Base-by-base conservation (phyloP, 2,329 filamentous ascomycete genomes). In the Pseudogymnoascus sp. region DNA sequence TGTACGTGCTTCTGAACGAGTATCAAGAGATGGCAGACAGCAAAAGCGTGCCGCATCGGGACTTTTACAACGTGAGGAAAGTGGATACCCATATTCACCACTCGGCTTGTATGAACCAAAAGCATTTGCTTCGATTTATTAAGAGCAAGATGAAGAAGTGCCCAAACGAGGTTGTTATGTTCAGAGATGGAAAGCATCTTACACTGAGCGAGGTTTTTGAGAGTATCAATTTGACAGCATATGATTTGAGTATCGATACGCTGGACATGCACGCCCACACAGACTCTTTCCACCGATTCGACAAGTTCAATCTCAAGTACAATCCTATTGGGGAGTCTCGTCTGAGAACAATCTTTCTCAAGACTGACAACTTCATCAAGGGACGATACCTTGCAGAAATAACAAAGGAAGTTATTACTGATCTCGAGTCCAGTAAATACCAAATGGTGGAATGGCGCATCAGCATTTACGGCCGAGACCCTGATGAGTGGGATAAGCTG, bases 141-240 rank as follows among this genome's bases (percentile, higher is more conserved):
- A 99, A 99, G 78, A 96, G 92, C 77, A 99, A 99, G 78, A 97
- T 99, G 91, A 97, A 97, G 83, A 99, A 96, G 76, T 95, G 85
- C 17, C 92, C 93, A 0, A 90, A 97, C 71, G 95, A 99, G 77
- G 86, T 95, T 33, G 95, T 99, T 6, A 83, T 99, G 50, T 96
- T 87, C 75, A 85, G 95, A 73, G 95, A 99, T 75, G 93, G 90
- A 65, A 96, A 93, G 75, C 86, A 96, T 75, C 80, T 99, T 69
- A 97, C 95, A 0, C 78, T 99, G 65, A 87, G 86, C 64, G 91
- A 99, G 76, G 95, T 99, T 0, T 99, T 99, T 75, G 88, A 96
- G 71, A 96, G 92, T 77, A 96, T 99, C 78, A 96, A 96, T 67
- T 79, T 99, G 70, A 97, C 93, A 4, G 95, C 95, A 0, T 99